phyloP scores from a whole-genome alignment of 2,329 filamentous ascomycete species.

The Sphaerostilbella broomeana region DNA sequence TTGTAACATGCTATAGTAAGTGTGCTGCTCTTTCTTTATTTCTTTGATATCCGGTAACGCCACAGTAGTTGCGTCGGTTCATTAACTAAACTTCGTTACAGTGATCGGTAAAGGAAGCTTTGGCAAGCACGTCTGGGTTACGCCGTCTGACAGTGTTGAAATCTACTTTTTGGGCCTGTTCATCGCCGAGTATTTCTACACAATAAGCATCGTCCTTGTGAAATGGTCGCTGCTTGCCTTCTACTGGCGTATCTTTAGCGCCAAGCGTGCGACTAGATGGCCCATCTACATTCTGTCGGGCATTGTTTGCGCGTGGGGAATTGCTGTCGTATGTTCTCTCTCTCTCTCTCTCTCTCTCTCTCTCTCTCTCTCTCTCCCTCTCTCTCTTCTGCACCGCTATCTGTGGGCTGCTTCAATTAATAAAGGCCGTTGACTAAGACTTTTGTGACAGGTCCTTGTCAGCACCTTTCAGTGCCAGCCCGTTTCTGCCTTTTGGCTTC shows the following conservation, averaged over 20 bases:
- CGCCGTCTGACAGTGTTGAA: conserved; percentile 6
- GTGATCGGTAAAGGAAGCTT: conserved; percentile 8
- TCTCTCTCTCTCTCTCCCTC: no score
- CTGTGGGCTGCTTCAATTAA: no score
- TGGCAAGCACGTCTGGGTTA: conserved; percentile 16
- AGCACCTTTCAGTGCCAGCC: conserved; percentile 16
- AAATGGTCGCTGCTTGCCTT: conserved; percentile 15
- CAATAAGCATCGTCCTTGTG: conserved; percentile 7
- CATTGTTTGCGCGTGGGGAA: conserved; percentile 7
- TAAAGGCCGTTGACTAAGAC: background rate
- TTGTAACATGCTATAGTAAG: conserved; percentile 7
- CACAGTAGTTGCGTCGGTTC: no score
- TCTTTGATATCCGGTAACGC: background rate
- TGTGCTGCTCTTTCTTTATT: background rate
- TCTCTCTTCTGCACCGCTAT: no score
- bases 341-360: no score
- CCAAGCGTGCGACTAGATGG: background rate
- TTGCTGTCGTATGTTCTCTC: conserved; percentile 3
- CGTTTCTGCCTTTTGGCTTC: conserved; percentile 15
- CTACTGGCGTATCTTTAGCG: conserved; percentile 18
- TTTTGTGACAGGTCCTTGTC: conserved; percentile 3
- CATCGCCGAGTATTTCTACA: conserved; percentile 14
- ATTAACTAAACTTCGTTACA: no score
- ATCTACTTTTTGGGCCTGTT: conserved; percentile 15
- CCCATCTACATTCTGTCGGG: conserved; percentile 4